phyloP scores from a whole-genome alignment of 805 yeast species.

The Myxozyma neglecta region DNA sequence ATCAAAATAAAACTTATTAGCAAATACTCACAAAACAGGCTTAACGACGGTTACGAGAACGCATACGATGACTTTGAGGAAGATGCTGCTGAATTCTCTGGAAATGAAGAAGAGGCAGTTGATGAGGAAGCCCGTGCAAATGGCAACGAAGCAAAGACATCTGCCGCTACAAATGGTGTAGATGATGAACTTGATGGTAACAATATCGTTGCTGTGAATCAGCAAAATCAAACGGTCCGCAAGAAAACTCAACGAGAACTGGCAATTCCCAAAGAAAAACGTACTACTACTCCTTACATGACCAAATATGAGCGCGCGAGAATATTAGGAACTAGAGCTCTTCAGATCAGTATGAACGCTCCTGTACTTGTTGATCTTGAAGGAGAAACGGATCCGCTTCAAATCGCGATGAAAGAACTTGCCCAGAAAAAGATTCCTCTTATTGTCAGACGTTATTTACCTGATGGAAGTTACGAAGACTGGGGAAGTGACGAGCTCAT shows the following conservation, averaged over 20 bases:
- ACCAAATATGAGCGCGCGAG: constrained; percentile 98
- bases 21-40: constrained; percentile 38
- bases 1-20: neutral
- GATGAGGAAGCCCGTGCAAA: constrained; percentile 44
- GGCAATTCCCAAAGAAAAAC: constrained; percentile 82
- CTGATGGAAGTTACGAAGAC: constrained; percentile 85
- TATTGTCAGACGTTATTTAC: constrained; percentile 91
- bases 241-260: constrained; percentile 71
- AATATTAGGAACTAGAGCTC: constrained; percentile 94
- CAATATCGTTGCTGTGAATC: constrained; percentile 69
- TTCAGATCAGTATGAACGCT: constrained; percentile 97
- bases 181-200: constrained; percentile 60
- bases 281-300: constrained; percentile 98
- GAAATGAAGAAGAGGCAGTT: constrained; percentile 52
- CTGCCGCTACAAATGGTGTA: constrained; percentile 39
- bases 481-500: constrained; percentile 99
- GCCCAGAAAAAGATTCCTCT: constrained; percentile 93
- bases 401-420: constrained; percentile 95
- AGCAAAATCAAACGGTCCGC: constrained; percentile 45
- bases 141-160: constrained; percentile 32
- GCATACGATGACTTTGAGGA: constrained; percentile 63
- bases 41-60: constrained; percentile 49
- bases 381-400: constrained; percentile 98
- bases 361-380: constrained; percentile 97
- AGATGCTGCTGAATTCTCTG: constrained; percentile 72